These are phyloP conservation scores for Aegilops tauschii DNA, from an alignment of 176 grass and related monocot genomes.

Conservation along the genomic window DNA sequence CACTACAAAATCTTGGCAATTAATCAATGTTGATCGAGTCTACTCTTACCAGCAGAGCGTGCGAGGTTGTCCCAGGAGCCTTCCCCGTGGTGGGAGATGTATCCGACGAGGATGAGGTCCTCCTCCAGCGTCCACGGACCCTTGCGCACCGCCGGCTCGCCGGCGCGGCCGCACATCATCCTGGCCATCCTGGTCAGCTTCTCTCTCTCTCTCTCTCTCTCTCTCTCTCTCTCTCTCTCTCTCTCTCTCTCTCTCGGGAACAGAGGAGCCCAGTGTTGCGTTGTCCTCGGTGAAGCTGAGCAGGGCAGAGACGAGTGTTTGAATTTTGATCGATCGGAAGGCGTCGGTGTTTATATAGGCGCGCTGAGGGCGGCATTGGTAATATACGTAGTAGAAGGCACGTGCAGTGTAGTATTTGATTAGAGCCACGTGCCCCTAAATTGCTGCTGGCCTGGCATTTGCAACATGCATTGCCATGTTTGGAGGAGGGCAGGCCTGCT, in stretches of 20 bases:
- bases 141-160: slow-evolving; percentile 49
- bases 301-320: not conserved
- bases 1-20: not conserved
- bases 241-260: not conserved
- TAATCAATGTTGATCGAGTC: not conserved
- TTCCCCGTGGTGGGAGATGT: slow-evolving; percentile 52
- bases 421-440: not conserved
- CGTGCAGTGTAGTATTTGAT: not conserved
- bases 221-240: not conserved
- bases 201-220: not conserved
- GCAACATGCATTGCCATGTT: not conserved
- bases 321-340: not conserved
- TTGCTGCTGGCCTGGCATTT: not conserved
- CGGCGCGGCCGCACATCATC: slow-evolving; percentile 4
- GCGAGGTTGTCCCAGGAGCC: slow-evolving; percentile 63
- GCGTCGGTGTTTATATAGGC: slow-evolving; percentile 31
- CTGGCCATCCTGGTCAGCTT: not conserved
- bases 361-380: not conserved
- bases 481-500: slow-evolving; percentile 5
- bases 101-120: slow-evolving; percentile 55
- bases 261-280: not conserved
- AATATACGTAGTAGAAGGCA: not conserved
- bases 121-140: slow-evolving; percentile 67
- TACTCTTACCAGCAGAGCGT: slow-evolving; percentile 36
- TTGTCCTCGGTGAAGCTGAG: not conserved